Conservation (phyloP, 257 asterid species). For the Craterostigma plantagineum region DNA sequence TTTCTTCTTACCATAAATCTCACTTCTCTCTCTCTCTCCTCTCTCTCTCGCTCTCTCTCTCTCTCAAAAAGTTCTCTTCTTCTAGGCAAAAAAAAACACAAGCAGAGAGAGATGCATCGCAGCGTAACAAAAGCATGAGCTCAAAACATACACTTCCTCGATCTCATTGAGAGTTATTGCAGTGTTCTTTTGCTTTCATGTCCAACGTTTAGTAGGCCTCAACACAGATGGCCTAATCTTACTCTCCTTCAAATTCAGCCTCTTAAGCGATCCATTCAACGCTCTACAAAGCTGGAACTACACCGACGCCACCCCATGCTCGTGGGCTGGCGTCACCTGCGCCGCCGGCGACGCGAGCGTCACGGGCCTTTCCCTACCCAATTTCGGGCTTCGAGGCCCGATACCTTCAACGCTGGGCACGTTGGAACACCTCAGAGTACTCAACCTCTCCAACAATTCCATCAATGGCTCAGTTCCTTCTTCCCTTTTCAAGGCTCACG, state of each 20-base stretch:
- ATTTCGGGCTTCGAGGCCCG: constrained; percentile 45
- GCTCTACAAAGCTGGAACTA: constrained; percentile 41
- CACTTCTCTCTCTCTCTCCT: no score
- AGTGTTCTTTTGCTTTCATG: neutral
- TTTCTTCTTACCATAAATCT: constrained; percentile 28
- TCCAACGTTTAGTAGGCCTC: constrained; percentile 1
- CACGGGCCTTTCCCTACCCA: constrained; percentile 44
- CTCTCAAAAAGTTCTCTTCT: neutral
- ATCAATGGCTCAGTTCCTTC: constrained; percentile 71
- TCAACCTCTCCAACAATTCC: constrained; percentile 66
- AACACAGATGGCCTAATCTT: constrained; percentile 54
- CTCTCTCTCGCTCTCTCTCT: no score
- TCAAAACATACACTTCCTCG: neutral
- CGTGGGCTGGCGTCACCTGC: constrained; percentile 71
- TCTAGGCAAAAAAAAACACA: neutral
- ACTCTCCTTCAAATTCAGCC: constrained; percentile 42
- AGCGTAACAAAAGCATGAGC: neutral
- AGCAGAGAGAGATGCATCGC: constrained; percentile 1
- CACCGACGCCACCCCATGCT: constrained; percentile 48
- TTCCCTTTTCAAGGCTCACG: constrained; percentile 37
- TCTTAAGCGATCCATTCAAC: constrained; percentile 40
- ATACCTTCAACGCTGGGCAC: constrained; percentile 50
- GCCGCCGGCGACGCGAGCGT: constrained; percentile 48
- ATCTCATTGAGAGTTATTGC: constrained; percentile 1
- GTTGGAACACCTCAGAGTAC: constrained; percentile 31